phyloP scores from a whole-genome alignment of 148 eudicot genomes.

The Vaccinium corymbosum region DNA sequence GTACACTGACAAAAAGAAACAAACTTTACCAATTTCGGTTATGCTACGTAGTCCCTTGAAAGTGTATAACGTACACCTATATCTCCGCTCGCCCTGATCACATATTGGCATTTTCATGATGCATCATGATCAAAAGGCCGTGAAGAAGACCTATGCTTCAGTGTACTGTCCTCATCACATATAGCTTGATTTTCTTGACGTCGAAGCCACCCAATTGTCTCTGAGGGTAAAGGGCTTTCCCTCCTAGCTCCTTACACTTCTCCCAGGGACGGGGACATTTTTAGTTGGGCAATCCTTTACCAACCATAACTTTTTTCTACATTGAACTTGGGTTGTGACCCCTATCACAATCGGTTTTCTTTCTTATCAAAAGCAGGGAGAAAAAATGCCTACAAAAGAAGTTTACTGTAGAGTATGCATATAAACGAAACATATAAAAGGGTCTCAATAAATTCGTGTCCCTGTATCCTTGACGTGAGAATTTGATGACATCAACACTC shows the following conservation, averaged over 20 bases:
- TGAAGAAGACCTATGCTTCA: too few species aligned
- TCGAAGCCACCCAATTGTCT: too few species aligned
- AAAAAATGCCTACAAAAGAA: not conserved
- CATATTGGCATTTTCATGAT: too few species aligned
- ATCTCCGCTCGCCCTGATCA: too few species aligned
- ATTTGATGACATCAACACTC: not conserved
- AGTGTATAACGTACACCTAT: not conserved
- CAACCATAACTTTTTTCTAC: not conserved
- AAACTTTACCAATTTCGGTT: not conserved
- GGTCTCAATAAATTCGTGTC: not conserved
- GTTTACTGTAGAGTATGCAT: not conserved
- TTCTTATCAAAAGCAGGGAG: not conserved
- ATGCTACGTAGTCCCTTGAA: not conserved
- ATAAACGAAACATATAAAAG: not conserved
- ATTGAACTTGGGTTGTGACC: not conserved
- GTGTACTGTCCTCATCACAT: too few species aligned
- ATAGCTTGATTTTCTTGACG: too few species aligned
- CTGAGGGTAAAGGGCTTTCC: too few species aligned
- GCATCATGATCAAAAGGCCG: too few species aligned
- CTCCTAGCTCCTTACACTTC: too few species aligned
- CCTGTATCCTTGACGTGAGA: not conserved
- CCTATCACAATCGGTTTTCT: not conserved
- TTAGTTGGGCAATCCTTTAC: not conserved
- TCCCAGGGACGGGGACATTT: not conserved
- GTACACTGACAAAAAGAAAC: not conserved